Evolutionary conservation across 352 stramenopile species (phyloP).

Genomic region (Pythium apleroticum): DNA sequence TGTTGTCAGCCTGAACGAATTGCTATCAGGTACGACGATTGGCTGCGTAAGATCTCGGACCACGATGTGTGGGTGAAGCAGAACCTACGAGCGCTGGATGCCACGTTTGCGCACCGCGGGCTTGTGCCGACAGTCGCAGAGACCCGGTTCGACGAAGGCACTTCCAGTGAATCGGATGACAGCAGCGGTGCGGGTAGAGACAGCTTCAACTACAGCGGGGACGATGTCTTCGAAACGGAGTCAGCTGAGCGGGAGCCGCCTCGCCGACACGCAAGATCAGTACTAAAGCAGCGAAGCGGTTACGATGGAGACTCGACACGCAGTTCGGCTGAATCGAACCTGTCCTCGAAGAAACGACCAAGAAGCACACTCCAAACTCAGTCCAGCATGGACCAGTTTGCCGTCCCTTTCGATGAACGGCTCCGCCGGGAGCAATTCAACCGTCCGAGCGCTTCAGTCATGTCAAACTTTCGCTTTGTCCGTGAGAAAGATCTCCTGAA

Average conservation of each 20-base stretch:
- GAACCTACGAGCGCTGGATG: constrained; percentile 32
- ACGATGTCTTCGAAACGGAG: not conserved
- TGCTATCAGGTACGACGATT: constrained; percentile 38
- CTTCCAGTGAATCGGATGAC: constrained; percentile 12
- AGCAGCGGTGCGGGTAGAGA: not conserved
- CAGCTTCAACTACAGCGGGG: not conserved
- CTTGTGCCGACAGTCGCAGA: constrained; percentile 10
- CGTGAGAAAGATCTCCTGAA: constrained; percentile 6
- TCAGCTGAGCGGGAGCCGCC: not conserved
- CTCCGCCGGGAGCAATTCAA: constrained; percentile 2
- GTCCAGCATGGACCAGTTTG: constrained; percentile 21
- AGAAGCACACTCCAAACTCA: not conserved
- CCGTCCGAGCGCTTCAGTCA: not conserved
- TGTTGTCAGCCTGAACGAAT: constrained; percentile 28
- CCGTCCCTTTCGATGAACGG: constrained; percentile 7
- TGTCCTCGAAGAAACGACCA: constrained; percentile 12
- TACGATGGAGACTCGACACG: not conserved
- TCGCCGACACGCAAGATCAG: not conserved
- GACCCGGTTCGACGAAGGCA: not conserved
- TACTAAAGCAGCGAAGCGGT: not conserved
- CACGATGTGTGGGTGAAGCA: constrained; percentile 57
- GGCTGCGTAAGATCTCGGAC: constrained; percentile 46
- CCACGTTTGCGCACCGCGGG: constrained; percentile 30
- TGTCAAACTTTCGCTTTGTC: constrained; percentile 23
- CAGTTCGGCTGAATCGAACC: not conserved